These are phyloP conservation scores for Drechslera avenae DNA, from an alignment of 2,329 filamentous ascomycete species.

Conservation along the genomic window DNA sequence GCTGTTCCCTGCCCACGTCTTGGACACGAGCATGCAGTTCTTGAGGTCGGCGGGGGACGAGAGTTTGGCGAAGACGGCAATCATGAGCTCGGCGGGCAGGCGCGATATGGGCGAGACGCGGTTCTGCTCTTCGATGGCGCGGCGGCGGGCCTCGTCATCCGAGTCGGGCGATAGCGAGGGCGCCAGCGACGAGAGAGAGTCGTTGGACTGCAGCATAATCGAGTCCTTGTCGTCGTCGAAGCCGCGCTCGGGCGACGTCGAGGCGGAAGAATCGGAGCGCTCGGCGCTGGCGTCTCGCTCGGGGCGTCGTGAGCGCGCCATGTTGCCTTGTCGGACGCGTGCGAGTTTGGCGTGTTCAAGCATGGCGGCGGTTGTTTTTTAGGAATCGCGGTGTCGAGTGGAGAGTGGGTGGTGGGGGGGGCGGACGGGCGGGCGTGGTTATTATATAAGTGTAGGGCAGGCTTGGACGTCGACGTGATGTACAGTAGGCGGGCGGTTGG, in stretches of 20 bases:
- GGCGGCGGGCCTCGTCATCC: constrained; percentile 67
- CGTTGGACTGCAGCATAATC: constrained; percentile 80
- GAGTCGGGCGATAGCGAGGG: constrained; percentile 78
- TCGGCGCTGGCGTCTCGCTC: constrained; percentile 42
- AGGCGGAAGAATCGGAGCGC: constrained; percentile 64
- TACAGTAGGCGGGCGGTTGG: too few relatives aligned
- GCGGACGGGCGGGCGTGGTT: constrained; percentile 10
- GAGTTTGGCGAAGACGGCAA: constrained; percentile 87
- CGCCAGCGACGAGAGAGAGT: constrained; percentile 90
- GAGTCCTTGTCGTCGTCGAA: constrained; percentile 94
- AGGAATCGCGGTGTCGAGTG: constrained; percentile 1
- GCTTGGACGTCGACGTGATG: neutral
- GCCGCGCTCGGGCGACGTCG: constrained; percentile 73
- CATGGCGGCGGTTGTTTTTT: constrained; percentile 10
- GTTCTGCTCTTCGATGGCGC: constrained; percentile 64
- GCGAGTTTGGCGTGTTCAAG: constrained; percentile 10
- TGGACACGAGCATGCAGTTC: constrained; percentile 91
- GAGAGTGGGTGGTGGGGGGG: neutral
- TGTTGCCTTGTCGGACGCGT: constrained; percentile 20
- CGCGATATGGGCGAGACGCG: constrained; percentile 80
- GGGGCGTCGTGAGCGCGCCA: constrained; percentile 42
- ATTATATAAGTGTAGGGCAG: constrained; percentile 3
- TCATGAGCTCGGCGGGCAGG: constrained; percentile 92
- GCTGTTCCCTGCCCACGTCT: constrained; percentile 88
- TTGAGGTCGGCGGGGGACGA: constrained; percentile 76